A percentile compares a stretch with the other conserved stretches of the same genome.
These are phyloP conservation scores for Diplodia sapinea DNA, from an alignment of 2,329 filamentous ascomycete species.

Conservation along the genomic window DNA sequence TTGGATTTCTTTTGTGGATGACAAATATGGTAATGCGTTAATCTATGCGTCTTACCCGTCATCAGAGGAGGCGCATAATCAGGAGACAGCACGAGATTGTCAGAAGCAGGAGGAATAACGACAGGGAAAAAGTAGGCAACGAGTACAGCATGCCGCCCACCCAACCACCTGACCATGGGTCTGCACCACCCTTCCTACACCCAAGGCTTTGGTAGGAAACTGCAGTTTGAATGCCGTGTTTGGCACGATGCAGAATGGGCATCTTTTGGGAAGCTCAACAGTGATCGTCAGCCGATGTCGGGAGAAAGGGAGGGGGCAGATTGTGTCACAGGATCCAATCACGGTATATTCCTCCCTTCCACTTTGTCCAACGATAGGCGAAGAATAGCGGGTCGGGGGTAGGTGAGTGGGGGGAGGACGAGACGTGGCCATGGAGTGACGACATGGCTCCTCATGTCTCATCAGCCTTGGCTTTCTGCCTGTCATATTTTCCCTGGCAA, in stretches of 20 bases:
- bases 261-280: not conserved
- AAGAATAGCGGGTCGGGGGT: not conserved
- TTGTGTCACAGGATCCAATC: not conserved
- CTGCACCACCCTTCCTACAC: not conserved
- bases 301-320: not conserved
- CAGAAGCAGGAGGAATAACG: not conserved
- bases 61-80: not conserved
- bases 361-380: not conserved
- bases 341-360: not conserved
- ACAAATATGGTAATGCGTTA: not conserved
- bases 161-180: constrained; percentile 2
- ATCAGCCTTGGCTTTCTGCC: not conserved
- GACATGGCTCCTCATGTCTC: not conserved
- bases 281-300: not conserved
- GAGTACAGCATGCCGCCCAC: constrained; percentile 11
- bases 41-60: not conserved
- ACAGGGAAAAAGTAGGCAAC: constrained; percentile 13
- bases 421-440: not conserved
- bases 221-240: not conserved
- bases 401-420: not conserved
- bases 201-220: constrained; percentile 3
- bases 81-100: not conserved
- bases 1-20: not conserved
- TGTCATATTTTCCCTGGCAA: not conserved
- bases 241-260: constrained; percentile 8